These are phyloP conservation scores for Aspergillus fumigatus DNA, from an alignment of 2,329 filamentous ascomycete genomes.

Conservation along the genomic window DNA sequence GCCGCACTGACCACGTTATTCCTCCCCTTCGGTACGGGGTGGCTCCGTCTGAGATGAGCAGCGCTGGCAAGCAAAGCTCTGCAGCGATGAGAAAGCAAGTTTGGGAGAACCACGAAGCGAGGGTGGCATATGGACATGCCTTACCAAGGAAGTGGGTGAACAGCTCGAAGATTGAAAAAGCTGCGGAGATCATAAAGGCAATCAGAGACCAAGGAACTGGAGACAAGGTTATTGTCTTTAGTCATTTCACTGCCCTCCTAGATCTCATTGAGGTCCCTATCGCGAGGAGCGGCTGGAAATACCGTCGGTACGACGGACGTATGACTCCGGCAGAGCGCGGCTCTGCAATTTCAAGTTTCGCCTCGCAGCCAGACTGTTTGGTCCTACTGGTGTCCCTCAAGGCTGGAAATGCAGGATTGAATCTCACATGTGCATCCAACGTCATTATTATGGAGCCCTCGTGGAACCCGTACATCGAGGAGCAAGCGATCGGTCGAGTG, in stretches of 20 bases:
- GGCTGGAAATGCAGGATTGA: conserved; percentile 80
- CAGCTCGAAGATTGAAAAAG: conserved; percentile 70
- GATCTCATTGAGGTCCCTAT: conserved; percentile 73
- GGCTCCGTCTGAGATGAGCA: conserved; percentile 42
- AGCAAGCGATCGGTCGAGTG: conserved; percentile 84
- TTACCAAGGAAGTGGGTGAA: conserved; percentile 66
- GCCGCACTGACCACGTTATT: conserved; percentile 13
- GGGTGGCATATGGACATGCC: conserved; percentile 54
- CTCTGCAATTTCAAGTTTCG: conserved; percentile 63
- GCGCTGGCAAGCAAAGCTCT: conserved; percentile 39
- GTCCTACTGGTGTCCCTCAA: conserved; percentile 76
- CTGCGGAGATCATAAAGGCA: conserved; percentile 58
- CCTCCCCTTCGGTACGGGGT: conserved; percentile 15
- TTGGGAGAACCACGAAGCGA: conserved; percentile 59
- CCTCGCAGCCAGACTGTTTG: conserved; percentile 54
- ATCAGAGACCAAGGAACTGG: conserved; percentile 47
- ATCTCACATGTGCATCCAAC: conserved; percentile 74
- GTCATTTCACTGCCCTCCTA: conserved; percentile 73
- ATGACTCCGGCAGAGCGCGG: conserved; percentile 66
- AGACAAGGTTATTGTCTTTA: conserved; percentile 79
- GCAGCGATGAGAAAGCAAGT: conserved; percentile 42
- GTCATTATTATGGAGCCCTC: conserved; percentile 91
- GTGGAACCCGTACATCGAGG: conserved; percentile 91
- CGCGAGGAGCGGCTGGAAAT: conserved; percentile 50
- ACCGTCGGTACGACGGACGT: conserved; percentile 69